Evolutionary conservation across 73 alveolate species (phyloP), one percentile per base, ranked within the genome.

Genomic region (Paramecium pentaurelia): DNA sequence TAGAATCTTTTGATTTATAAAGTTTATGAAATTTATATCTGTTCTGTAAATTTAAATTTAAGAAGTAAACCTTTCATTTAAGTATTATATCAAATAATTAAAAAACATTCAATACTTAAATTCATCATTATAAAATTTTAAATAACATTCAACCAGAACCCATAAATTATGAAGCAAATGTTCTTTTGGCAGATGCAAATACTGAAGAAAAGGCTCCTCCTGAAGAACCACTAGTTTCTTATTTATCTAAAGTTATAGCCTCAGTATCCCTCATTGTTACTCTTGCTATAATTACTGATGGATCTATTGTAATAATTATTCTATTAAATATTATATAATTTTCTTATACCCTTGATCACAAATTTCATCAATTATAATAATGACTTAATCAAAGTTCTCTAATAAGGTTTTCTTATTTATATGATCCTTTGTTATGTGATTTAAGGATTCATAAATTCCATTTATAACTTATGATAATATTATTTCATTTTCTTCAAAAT

Each of bases 201-300:
- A 80, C 75, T 18, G 91, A 80, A 3, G 91, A 42, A 45, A 80
- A 80, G 37, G 87, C 87, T 20, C 91, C 91, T 44, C 91, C 91
- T 18, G 47, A n/a, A 20, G 64, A 25, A 12, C 75, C 51, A 45
- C 51, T 80, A 3, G 47, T 18, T 80, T 80, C 91, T n/a, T 80
- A 22, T 49, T 80, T 80, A 20, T 80, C 91, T 27, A 80, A 49
- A 80, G 18, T 45, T 22, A 80, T 27, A 42, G 77, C 77, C 9
- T 80, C 91, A 10, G 64, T 32, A 25, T 47, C 73, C 25, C 58
- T 80, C 91, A 80, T 80, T 2, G 47, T 14, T 18, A 77, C 36
- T 80, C 91, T 80, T 42, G 91, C 91, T 27, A 80, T 64, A 22
- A 80, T 25, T 7, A 80, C 77, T 27, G 47, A 40, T 40, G 91